These are phyloP conservation scores for Geotrichum reessii DNA, from an alignment of 1,139 yeast species.

Conservation along the genomic window DNA sequence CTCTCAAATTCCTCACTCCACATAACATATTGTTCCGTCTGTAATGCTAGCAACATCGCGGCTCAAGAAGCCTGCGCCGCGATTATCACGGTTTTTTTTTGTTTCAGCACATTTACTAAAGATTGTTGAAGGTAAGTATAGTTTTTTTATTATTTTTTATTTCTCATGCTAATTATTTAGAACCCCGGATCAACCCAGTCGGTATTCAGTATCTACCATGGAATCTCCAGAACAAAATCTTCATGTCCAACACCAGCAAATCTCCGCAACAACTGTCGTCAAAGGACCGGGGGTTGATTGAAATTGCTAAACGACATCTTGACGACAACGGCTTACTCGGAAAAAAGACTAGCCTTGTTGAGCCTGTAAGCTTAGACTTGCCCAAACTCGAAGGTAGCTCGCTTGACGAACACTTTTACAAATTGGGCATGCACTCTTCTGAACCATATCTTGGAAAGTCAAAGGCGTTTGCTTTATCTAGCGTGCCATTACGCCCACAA, in stretches of 20 bases:
- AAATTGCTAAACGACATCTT: conserved; percentile 59
- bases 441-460: conserved; percentile 57
- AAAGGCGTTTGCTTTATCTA: conserved; percentile 37
- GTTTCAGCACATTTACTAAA: neutral
- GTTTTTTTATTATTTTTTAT: neutral
- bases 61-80: neutral
- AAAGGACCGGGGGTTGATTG: conserved; percentile 39
- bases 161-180: neutral
- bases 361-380: conserved; percentile 48
- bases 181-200: conserved; percentile 49
- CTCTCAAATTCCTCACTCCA: neutral
- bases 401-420: conserved; percentile 80
- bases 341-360: conserved; percentile 61
- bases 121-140: conserved; percentile 1
- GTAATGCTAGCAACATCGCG: neutral
- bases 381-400: conserved; percentile 63
- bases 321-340: conserved; percentile 64
- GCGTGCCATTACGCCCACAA: conserved; percentile 47
- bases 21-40: neutral
- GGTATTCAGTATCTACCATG: conserved; percentile 41
- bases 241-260: conserved; percentile 24
- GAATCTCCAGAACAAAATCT: conserved; percentile 27
- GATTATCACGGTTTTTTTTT: neutral
- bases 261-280: conserved; percentile 3
- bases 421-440: conserved; percentile 52